Evolutionary conservation across 1,284 basidiomycete species (phyloP), one percentile per base, ranked within the genome.

Genomic region (Athelia psychrophila): DNA sequence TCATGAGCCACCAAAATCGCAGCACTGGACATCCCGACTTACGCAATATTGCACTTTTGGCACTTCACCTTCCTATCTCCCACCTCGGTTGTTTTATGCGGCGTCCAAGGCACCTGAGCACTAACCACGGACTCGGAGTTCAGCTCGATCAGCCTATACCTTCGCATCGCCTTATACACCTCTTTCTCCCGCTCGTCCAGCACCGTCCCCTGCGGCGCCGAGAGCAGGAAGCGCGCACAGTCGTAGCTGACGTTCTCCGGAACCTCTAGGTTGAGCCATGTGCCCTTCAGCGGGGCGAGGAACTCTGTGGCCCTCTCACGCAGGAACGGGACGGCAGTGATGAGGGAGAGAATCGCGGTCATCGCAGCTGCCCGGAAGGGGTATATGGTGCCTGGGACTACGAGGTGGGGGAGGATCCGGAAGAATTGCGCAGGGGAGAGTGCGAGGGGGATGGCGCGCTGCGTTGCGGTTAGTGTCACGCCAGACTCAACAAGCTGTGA

Each of bases 211-310:
- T 42, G 45, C 0, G 61, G 59, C 2, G 55, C 58, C 3, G 54
- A 50, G 32, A 62, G 52, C 1, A 64, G 48, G 44, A 64, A 50
- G 12, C 55, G 52, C 10, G 61, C 62, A 46, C 60, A 63, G 30
- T 64, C 61, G 49, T 58, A 64, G 40, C 57, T 58, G 45, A 64
- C 56, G 51, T 63, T 64, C 49, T 64, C 62, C 0, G 62, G 61
- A 15, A 62, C 51, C 27, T 59, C 58, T 5, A 61, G 23, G 25
- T 63, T 52, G 10, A 64, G 50, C 62, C 62, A 64, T 20, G 49
- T 61, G 10, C 61, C 62, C 40, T 63, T 62, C 19, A 49, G 35
- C 2, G 54, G 48, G 1, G 44, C 50, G 6, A 63, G 50, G 19
- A 64, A 40, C 0, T 40, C 51, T 10, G 56, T 57, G n/a, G 62